A percentile compares a stretch with the other conserved stretches of the same genome.
These are phyloP conservation scores for Cryptococcus sp. DNA, from an alignment of 1,284 basidiomycete species.

Conservation along the genomic window DNA sequence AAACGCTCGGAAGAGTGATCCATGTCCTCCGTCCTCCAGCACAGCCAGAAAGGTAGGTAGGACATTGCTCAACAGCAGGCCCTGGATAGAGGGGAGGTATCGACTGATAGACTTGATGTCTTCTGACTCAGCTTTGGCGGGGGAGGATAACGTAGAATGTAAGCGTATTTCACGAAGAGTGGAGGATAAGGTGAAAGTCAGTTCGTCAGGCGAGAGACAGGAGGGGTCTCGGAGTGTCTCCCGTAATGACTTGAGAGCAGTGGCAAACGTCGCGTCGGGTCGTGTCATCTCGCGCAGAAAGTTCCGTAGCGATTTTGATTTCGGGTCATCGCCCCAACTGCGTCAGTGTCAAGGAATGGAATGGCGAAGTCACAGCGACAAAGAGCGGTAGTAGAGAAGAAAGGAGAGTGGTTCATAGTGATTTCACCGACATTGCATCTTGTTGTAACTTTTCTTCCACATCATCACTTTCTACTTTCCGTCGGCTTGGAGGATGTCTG, in stretches of 20 bases:
- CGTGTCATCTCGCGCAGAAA: background rate
- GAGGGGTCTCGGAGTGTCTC: slow-evolving; percentile 34
- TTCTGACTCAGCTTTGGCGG: background rate
- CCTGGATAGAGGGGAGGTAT: slow-evolving; percentile 38
- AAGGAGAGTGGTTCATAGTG: no score
- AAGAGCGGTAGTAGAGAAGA: background rate
- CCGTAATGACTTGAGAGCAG: slow-evolving; percentile 28
- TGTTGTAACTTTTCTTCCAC: slow-evolving; percentile 11
- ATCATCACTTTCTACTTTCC: slow-evolving; percentile 9
- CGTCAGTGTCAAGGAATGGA: background rate
- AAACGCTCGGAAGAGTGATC: slow-evolving; percentile 27
- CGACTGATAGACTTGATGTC: slow-evolving; percentile 20
- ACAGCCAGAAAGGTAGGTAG: slow-evolving; percentile 67
- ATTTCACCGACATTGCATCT: background rate
- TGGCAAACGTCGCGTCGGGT: background rate
- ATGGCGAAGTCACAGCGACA: background rate
- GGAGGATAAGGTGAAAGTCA: slow-evolving; percentile 25
- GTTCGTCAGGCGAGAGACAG: slow-evolving; percentile 17
- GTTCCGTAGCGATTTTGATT: no score
- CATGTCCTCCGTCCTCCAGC: slow-evolving; percentile 56
- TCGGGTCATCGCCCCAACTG: background rate
- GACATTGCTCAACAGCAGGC: slow-evolving; percentile 47
- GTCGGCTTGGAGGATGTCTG: background rate
- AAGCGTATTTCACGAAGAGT: slow-evolving; percentile 23
- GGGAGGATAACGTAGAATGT: slow-evolving; percentile 19